Conservation (phyloP, 2,329 filamentous ascomycete species). For the Aspergillus pseudoglaucus region DNA sequence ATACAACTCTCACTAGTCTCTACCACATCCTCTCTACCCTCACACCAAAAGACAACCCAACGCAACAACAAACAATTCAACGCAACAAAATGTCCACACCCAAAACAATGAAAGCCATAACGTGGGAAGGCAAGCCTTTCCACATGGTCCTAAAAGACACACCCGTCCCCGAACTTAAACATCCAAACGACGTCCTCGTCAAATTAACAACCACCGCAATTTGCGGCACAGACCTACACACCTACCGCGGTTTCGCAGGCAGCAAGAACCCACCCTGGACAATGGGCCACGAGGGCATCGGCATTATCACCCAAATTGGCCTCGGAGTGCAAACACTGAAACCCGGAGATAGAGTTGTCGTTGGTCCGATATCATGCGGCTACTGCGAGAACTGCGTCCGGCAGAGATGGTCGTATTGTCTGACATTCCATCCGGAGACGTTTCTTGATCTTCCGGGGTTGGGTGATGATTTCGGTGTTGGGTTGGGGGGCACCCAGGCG, state of each 20-base stretch:
- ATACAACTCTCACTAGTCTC: too few species aligned
- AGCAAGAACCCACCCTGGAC: slow-evolving; percentile 54
- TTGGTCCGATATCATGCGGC: slow-evolving; percentile 67
- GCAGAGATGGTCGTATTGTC: slow-evolving; percentile 64
- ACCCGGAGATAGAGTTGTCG: slow-evolving; percentile 66
- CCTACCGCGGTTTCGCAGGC: slow-evolving; percentile 50
- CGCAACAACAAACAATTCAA: too few species aligned
- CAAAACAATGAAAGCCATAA: slow-evolving; percentile 65
- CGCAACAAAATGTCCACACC: neutral
- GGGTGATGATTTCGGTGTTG: slow-evolving; percentile 71
- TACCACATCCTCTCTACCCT: too few species aligned
- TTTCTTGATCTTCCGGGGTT: slow-evolving; percentile 40
- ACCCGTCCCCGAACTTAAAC: too few species aligned
- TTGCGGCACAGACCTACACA: slow-evolving; percentile 55
- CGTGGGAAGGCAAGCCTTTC: slow-evolving; percentile 65
- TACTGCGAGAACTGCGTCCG: slow-evolving; percentile 79
- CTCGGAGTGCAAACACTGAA: slow-evolving; percentile 48
- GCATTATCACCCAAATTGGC: slow-evolving; percentile 50
- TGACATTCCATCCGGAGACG: neutral
- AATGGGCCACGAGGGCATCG: slow-evolving; percentile 54
- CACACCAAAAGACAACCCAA: too few species aligned
- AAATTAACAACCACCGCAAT: slow-evolving; percentile 62
- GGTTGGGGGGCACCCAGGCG: slow-evolving; percentile 73
- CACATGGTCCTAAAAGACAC: too few species aligned
- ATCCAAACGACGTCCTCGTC: slow-evolving; percentile 51